phyloP scores from a whole-genome alignment of 345 rosid species.

The Sisymbrium altissimum region DNA sequence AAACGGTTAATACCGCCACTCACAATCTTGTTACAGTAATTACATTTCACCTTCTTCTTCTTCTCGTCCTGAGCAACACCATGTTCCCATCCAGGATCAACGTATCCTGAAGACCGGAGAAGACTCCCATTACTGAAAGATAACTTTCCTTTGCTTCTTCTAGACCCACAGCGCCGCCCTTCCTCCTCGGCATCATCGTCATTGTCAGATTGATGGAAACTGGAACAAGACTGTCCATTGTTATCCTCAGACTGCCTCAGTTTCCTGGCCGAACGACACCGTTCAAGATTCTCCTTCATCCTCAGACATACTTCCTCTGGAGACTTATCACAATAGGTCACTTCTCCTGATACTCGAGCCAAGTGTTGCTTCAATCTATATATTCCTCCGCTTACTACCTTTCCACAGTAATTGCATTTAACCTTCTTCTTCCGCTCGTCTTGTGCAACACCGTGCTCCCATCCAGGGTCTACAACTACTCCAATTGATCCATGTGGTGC shows the following conservation, averaged over 20 bases:
- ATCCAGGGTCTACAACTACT: constrained; percentile 67
- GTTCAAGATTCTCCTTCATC: constrained; percentile 68
- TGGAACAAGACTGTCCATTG: constrained; percentile 40
- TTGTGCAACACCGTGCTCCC: constrained; percentile 84
- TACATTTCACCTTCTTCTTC: constrained; percentile 75
- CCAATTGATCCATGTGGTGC: constrained; percentile 56
- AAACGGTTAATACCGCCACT: constrained; percentile 83
- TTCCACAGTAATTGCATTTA: constrained; percentile 78
- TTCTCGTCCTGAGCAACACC: constrained; percentile 75
- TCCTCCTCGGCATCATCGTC: constrained; percentile 36
- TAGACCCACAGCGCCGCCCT: constrained; percentile 31
- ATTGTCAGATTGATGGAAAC: constrained; percentile 38
- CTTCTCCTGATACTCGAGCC: constrained; percentile 73
- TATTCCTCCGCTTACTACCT: constrained; percentile 81
- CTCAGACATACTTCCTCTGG: constrained; percentile 60
- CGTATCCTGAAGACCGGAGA: constrained; percentile 65
- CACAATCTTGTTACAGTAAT: constrained; percentile 64
- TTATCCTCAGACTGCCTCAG: constrained; percentile 45
- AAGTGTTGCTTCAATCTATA: constrained; percentile 77
- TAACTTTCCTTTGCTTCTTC: constrained; percentile 52
- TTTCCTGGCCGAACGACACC: constrained; percentile 55
- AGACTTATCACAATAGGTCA: constrained; percentile 70
- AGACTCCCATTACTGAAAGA: constrained; percentile 46
- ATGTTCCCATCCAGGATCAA: constrained; percentile 88
- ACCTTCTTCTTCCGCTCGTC: constrained; percentile 80